Evolutionary conservation across 495 filamentous ascomycete species (phyloP).

Genomic region (Xylaria venustula): DNA sequence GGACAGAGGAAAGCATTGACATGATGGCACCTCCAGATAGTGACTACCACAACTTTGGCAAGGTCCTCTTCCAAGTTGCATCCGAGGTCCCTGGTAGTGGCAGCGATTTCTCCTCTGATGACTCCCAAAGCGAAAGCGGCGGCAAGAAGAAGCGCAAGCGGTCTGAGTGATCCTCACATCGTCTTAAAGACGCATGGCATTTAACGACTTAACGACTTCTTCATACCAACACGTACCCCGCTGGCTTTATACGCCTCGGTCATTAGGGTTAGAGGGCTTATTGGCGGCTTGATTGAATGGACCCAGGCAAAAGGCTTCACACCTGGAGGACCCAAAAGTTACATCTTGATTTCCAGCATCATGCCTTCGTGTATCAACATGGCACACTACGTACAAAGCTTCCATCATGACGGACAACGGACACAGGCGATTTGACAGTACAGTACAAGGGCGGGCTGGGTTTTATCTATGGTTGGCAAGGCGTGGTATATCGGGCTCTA

Average conservation of each 20-base stretch:
- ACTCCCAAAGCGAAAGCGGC: constrained; percentile 51
- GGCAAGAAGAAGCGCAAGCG: constrained; percentile 79
- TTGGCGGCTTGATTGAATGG: constrained; percentile 14
- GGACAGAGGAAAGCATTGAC: constrained; percentile 48
- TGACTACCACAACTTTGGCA: constrained; percentile 63
- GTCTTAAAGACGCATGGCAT: constrained; percentile 17
- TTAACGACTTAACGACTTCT: constrained; percentile 37
- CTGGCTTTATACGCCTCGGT: constrained; percentile 21
- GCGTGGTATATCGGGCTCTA: constrained; percentile 25
- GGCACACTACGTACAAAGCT: constrained; percentile 28
- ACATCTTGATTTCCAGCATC: constrained; percentile 35
- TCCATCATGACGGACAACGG: constrained; percentile 31
- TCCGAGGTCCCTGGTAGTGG: constrained; percentile 62
- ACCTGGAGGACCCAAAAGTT: constrained; percentile 36
- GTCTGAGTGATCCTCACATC: constrained; percentile 36
- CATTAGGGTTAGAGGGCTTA: constrained; percentile 21
- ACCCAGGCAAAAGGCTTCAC: constrained; percentile 16
- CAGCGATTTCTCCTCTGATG: constrained; percentile 53
- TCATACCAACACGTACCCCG: constrained; percentile 20
- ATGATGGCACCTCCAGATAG: constrained; percentile 51
- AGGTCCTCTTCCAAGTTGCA: constrained; percentile 74
- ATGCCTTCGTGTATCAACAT: constrained; percentile 37
- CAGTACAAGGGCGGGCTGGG: constrained; percentile 21
- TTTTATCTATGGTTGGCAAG: constrained; percentile 22
- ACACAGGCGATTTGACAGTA: constrained; percentile 21